Evolutionary conservation across 2,329 filamentous ascomycete species (phyloP), one percentile per base, ranked within the genome.

Genomic region (Cercospora sojina): DNA sequence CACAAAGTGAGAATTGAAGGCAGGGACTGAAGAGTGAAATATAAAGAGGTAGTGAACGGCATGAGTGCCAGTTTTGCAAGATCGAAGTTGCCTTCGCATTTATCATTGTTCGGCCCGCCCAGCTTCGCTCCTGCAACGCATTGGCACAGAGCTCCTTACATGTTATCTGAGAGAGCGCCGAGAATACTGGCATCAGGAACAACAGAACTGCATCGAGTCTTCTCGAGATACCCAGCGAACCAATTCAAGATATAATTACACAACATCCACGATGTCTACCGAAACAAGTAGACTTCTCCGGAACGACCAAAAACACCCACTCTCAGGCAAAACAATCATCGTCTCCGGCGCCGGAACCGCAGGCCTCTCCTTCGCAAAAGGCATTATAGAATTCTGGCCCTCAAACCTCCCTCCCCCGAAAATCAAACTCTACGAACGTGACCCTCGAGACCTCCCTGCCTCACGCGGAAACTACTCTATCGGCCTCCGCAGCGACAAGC

Each of bases 251-350:
- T 8, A 13, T 25, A 31, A 7, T 16, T 27, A n/a, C 51, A 18
- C 25, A 29, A 20, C 25, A 31, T 18, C 25, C 16, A 18, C 13
- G 2, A 56, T 56, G 51, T 56, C 27, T 12, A 32, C 23, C 43
- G 43, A 49, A 49, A 49, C 43, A 12, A 23, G 10, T 23, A 6
- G 5, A 20, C 43, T 49, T 0, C 43, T 49, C 43, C 18, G 9
- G 0, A 20, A 47, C 13, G 23, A n/a, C 13, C 16, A 29, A 20
- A 31, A 9, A 20, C 41, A 61, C 13, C 25, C 41, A 3, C 65
- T 70, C 12, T 57, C 68, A n/a, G 66, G 60, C 23, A 70, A 69
- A 47, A 51, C 53, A 13, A 69, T 70, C 61, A 58, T 70, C 53
- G 53, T 70, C 27, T 27, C 64, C 41, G 68, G 67, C 23, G 68